These are phyloP conservation scores for Mortierella antarctica DNA, from an alignment of 192 early-diverging fungal genomes.

Conservation along the genomic window DNA sequence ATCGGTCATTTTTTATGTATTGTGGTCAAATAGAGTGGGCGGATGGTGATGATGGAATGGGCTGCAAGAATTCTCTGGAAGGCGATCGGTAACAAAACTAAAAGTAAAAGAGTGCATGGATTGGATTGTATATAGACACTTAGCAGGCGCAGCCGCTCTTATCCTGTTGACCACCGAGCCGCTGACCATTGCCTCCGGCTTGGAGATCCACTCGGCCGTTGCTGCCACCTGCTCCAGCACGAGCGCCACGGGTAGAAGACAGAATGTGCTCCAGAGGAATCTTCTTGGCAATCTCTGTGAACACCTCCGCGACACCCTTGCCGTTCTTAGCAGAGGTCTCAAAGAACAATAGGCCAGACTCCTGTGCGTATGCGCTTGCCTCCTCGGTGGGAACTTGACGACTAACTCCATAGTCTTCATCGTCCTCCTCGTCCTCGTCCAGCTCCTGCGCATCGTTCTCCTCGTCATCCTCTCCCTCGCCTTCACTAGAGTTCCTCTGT, in stretches of 20 bases:
- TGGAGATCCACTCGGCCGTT: constrained; percentile 50
- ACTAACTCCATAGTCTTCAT: constrained; percentile 50
- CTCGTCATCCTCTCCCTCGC: constrained; percentile 36
- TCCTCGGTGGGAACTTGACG: constrained; percentile 82
- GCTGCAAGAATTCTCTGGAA: not conserved
- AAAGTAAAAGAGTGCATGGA: not conserved
- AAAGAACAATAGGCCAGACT: constrained; percentile 83
- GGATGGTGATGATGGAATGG: not conserved
- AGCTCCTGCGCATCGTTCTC: constrained; percentile 52
- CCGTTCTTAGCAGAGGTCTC: constrained; percentile 93
- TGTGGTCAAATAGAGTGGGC: not conserved
- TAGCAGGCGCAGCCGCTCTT: constrained; percentile 47
- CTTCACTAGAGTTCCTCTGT: constrained; percentile 7
- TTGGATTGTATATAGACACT: not conserved
- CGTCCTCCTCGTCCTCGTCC: constrained; percentile 56
- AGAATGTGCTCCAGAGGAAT: constrained; percentile 61
- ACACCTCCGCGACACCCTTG: constrained; percentile 86
- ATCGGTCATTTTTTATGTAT: no score
- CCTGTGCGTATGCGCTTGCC: constrained; percentile 84
- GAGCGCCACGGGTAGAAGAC: constrained; percentile 31
- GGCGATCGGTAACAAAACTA: not conserved
- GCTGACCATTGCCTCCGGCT: constrained; percentile 30
- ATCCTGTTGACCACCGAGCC: constrained; percentile 47
- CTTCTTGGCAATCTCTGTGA: constrained; percentile 85
- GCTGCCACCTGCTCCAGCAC: constrained; percentile 27